phyloP scores from a whole-genome alignment of 768 basidiomycete genomes.

The Pulveroboletus sp. region DNA sequence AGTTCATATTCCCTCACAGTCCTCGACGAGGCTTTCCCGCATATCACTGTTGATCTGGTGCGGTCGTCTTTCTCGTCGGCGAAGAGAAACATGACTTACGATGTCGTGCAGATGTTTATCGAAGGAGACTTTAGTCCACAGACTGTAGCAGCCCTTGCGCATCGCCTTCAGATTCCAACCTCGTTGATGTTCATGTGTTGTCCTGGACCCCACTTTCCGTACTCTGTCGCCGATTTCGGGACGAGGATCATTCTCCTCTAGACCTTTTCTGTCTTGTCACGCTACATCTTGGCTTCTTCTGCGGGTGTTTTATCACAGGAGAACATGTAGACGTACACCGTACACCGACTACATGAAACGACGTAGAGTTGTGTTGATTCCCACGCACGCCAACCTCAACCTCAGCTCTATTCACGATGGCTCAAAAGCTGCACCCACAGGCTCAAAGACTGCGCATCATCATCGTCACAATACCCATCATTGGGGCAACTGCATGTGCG shows the following conservation, averaged over 20 bases:
- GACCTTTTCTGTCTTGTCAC: not conserved
- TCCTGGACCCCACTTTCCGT: constrained; percentile 42
- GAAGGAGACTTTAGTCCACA: constrained; percentile 40
- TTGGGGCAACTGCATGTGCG: constrained; percentile 61
- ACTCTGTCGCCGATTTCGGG: constrained; percentile 46
- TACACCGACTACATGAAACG: no score
- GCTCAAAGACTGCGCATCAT: constrained; percentile 46
- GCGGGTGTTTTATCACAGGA: not conserved
- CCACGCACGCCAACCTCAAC: no score
- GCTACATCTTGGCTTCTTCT: not conserved
- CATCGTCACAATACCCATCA: constrained; percentile 60
- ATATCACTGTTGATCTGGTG: constrained; percentile 59
- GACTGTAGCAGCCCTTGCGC: constrained; percentile 46
- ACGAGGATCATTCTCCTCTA: constrained; percentile 42
- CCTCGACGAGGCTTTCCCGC: constrained; percentile 60
- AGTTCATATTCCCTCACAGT: constrained; percentile 28
- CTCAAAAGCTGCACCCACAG: constrained; percentile 38
- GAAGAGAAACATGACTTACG: not conserved
- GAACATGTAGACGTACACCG: no score
- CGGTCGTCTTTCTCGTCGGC: constrained; percentile 2
- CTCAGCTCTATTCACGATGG: constrained; percentile 13
- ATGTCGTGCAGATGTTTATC: constrained; percentile 39
- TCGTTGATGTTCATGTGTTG: constrained; percentile 63
- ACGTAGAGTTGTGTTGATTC: no score
- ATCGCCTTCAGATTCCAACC: constrained; percentile 44